Evolutionary conservation across 768 basidiomycete species (phyloP), one percentile per base, ranked within the genome.

Genomic region (Boletus insuetus): DNA sequence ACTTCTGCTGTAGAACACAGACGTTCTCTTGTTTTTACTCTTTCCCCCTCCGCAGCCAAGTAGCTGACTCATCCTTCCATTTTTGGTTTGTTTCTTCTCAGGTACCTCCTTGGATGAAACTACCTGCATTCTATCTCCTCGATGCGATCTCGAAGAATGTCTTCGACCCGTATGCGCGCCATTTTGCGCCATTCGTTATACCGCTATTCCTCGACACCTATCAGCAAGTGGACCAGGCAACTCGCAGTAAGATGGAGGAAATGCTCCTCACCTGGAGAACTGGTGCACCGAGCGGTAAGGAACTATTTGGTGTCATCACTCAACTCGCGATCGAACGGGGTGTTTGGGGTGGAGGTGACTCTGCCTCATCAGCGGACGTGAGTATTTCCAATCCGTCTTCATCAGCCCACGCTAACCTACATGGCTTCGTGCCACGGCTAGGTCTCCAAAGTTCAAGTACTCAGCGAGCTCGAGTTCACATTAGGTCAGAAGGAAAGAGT

Each of bases 81-180:
- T 73, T 62, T 59, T 56, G 59, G 64, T 47, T 65, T 44, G 34
- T 41, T 59, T 62, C 56, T 56, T 55, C 37, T 67, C 74, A 98
- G 96, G 93, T 94, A 13, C 86, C 86, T 19, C 84, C 89, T 20
- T 87, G 84, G 78, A 87, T 91, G 80, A 95, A 97, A 74, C 78
- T 99, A 9, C 96, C 97, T 1, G 82, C 89, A 0, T 94, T 98
- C 64, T 99, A 98, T 69, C 82, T 98, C 8, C 79, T 99, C 67
- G 97, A 98, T 68, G 95, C 95, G 14, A 94, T 99, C 55, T 91
- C 91, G 52, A 99, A 99, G 73, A 98, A 98, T 75, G 86, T 95
- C 34, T 95, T 86, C 60, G 85, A 91, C 26, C 95, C 95, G 20
- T 98, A 98, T 74, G 90, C 91, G 31, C 84, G 85, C 56, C 82